Conservation (phyloP, 2,329 filamentous ascomycete genomes). For the Neobulgaria alba region DNA sequence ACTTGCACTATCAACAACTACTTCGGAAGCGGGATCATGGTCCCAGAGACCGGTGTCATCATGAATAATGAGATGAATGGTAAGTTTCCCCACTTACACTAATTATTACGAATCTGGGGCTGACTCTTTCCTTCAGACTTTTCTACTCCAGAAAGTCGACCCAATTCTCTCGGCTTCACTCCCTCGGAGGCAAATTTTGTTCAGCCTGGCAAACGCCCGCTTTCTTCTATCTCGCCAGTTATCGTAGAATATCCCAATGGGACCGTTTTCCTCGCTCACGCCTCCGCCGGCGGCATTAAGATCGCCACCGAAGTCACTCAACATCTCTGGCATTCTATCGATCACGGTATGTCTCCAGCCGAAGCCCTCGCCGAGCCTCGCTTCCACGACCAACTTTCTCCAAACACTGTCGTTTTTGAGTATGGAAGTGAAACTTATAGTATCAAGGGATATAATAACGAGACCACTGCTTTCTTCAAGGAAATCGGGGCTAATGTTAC, state of each 20-base stretch:
- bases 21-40: conserved; percentile 53
- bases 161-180: conserved; percentile 60
- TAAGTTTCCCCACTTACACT: conserved; percentile 26
- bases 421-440: conserved; percentile 33
- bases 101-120: too few relatives aligned
- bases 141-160: too few relatives aligned
- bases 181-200: conserved; percentile 58
- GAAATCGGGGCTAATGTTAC: conserved; percentile 51
- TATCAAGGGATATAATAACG: conserved; percentile 43
- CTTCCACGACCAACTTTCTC: conserved; percentile 55
- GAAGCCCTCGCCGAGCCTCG: conserved; percentile 49
- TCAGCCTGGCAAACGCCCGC: conserved; percentile 53
- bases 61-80: conserved; percentile 57
- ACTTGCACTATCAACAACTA: conserved; percentile 61
- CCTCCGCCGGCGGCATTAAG: conserved; percentile 55
- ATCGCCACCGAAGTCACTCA: conserved; percentile 62
- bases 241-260: conserved; percentile 53
- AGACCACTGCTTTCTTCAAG: conserved; percentile 50
- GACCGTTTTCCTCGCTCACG: conserved; percentile 49
- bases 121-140: too few relatives aligned
- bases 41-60: conserved; percentile 59
- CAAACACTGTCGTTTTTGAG: conserved; percentile 51
- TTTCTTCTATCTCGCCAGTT: conserved; percentile 55
- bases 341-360: conserved; percentile 42
- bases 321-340: conserved; percentile 54